These are phyloP conservation scores for Novymonas esmeraldas DNA, from an alignment of 208 protist species.

Conservation along the genomic window DNA sequence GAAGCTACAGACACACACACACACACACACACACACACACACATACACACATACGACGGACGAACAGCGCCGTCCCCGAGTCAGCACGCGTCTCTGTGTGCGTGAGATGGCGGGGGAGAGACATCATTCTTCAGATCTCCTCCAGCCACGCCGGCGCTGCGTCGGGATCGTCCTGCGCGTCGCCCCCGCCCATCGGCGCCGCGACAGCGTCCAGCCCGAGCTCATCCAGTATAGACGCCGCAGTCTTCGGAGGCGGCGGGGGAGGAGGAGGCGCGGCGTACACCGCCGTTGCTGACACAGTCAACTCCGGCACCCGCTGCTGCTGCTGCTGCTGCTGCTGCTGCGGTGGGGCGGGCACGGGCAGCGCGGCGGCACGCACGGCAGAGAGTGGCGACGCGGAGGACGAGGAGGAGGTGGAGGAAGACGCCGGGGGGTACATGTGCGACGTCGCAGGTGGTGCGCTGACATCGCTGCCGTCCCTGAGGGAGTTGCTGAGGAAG, in stretches of 20 bases:
- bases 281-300: too few relatives aligned
- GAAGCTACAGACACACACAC: too few relatives aligned
- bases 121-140: constrained; percentile 10
- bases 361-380: too few relatives aligned
- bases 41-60: too few relatives aligned
- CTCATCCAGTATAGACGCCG: constrained; percentile 12
- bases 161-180: background rate
- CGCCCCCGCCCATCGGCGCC: background rate
- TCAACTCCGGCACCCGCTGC: background rate
- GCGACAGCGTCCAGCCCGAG: background rate
- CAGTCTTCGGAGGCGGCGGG: constrained; percentile 1
- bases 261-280: background rate
- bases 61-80: too few relatives aligned
- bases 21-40: too few relatives aligned
- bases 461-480: background rate
- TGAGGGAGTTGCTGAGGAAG: background rate
- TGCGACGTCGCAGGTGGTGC: too few relatives aligned
- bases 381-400: too few relatives aligned
- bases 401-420: background rate
- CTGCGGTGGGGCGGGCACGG: background rate
- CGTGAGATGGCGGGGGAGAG: too few relatives aligned
- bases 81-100: too few relatives aligned
- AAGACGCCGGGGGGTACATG: background rate
- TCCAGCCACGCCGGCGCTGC: constrained; percentile 18
- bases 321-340: background rate